Base-by-base conservation (phyloP, 2,329 filamentous ascomycete species). In the Tolypocladium capitatum region DNA sequence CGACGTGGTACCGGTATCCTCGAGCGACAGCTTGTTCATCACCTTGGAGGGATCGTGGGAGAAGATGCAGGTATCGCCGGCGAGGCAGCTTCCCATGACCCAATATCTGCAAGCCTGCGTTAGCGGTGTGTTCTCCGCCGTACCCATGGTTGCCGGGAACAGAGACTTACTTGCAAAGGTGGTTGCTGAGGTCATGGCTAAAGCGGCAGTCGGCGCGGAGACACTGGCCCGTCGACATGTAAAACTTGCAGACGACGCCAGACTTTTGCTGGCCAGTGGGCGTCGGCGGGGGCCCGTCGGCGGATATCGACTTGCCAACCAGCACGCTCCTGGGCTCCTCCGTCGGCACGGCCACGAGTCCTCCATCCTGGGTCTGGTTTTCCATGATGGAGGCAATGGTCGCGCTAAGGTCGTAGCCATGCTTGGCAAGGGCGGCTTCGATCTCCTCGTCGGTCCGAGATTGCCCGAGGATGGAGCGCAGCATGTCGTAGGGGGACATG, bases 401-500 rank as follows among this genome's bases (percentile, higher is more conserved):
- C 43, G 91, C 86, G 56, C 88, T 94, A 24, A 98, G 75, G 60
- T 98, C 92, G 62, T 96, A 98, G 48, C 86, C 85, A 62, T 96
- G 91, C 49, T 81, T 75, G 55, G 91, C 87, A 43, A 98, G 75
- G 5, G 91, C 87, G n/a, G 81, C 76, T 62, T 96, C 90, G 43
- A 98, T 91, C 65, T 98, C 92, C 46, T 97, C 90, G 58, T 97
- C 91, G 2, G 87, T 84, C 59, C 86, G 84, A 47, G 87, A 82
- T 57, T 92, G 88, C 43, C 91, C 88, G 27, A 98, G 74, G 36
- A 98, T 94, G 6, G 91, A 96, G 52, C 92, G 86, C 48, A 98
- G 75, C 79, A 98, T 97, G 62, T 98, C 92, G 66, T 96, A 95
- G 1, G 92, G 91, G 49, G 87, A 94, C 91, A 98, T 97, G 60